Evolutionary conservation across 371 early-diverging fungal genomes (phyloP).

Genomic region (Dipsacomyces acuminosporus): DNA sequence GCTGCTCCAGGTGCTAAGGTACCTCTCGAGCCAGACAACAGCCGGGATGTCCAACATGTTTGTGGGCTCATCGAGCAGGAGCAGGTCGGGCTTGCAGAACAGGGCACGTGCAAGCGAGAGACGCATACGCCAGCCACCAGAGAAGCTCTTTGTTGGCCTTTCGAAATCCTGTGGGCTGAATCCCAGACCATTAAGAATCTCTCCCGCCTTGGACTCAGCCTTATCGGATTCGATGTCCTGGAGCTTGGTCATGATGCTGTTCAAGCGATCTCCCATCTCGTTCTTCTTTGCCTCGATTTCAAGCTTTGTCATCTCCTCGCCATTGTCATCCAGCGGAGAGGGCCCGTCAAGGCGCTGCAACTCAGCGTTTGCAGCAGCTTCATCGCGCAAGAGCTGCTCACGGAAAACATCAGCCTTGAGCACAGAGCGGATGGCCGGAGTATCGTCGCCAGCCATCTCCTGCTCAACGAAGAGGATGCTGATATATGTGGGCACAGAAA

Average conservation of each 20-base stretch:
- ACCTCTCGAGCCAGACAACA: slow-evolving; percentile 95
- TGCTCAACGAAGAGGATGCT: slow-evolving; percentile 96
- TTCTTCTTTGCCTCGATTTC: slow-evolving; percentile 63
- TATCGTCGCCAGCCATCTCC: slow-evolving; percentile 92
- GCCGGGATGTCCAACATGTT: slow-evolving; percentile 96
- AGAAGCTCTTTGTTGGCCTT: slow-evolving; percentile 84
- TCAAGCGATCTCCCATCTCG: slow-evolving; percentile 61
- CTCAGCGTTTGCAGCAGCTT: slow-evolving; percentile 53
- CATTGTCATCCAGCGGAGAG: slow-evolving; percentile 47
- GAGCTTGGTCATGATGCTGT: slow-evolving; percentile 76
- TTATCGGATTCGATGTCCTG: slow-evolving; percentile 94
- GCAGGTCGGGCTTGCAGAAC: slow-evolving; percentile 91
- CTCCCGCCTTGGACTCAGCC: slow-evolving; percentile 82
- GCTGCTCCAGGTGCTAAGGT: slow-evolving; percentile 83
- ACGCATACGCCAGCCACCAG: slow-evolving; percentile 95
- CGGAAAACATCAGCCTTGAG: slow-evolving; percentile 94
- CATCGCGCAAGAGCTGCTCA: slow-evolving; percentile 82
- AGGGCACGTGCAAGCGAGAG: slow-evolving; percentile 94
- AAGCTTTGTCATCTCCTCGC: slow-evolving; percentile 52
- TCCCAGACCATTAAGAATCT: slow-evolving; percentile 93
- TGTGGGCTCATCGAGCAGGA: slow-evolving; percentile 99
- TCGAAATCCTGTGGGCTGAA: slow-evolving; percentile 75
- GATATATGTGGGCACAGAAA: slow-evolving; percentile 80
- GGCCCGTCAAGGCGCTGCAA: slow-evolving; percentile 47
- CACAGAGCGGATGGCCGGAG: slow-evolving; percentile 80